phyloP scores from a whole-genome alignment of 768 basidiomycete species.

The Mycena maculata region DNA sequence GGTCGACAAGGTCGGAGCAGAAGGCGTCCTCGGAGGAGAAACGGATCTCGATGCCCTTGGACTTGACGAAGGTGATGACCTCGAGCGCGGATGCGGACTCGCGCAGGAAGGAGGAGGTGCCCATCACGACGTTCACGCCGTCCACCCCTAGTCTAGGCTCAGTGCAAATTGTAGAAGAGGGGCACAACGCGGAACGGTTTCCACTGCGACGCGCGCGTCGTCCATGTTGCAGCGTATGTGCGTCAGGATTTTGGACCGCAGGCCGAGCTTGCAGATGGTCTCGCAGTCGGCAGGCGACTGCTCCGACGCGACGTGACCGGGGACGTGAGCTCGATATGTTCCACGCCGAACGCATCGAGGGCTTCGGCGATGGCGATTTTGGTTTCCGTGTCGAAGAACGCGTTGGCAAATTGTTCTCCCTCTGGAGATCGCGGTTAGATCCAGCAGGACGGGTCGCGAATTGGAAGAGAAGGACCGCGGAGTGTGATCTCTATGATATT shows the following conservation, averaged over 20 bases:
- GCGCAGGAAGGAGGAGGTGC: conserved; percentile 98
- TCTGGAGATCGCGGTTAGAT: conserved; percentile 59
- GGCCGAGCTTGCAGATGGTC: conserved; percentile 98
- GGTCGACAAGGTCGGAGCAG: conserved; percentile 98
- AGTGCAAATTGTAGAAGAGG: too few relatives aligned
- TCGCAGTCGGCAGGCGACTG: conserved; percentile 95
- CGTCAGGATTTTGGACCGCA: conserved; percentile 96
- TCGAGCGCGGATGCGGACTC: conserved; percentile 99
- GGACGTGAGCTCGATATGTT: conserved; percentile 99
- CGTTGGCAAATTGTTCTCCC: conserved; percentile 99
- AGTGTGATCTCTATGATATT: conserved; percentile 98
- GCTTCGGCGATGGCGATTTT: conserved; percentile 99
- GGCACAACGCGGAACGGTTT: conserved; percentile 85
- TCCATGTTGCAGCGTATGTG: conserved; percentile 99
- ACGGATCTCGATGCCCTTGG: conserved; percentile 98
- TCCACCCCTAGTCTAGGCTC: conserved; percentile 78
- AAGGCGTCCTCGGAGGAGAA: conserved; percentile 99
- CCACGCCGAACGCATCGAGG: conserved; percentile 98
- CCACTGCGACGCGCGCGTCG: conserved; percentile 97
- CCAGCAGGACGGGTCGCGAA: too few relatives aligned
- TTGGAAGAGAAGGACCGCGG: conserved; percentile 68
- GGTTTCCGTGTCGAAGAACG: conserved; percentile 99
- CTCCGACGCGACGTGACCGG: conserved; percentile 97
- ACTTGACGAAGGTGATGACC: conserved; percentile 99
- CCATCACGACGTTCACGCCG: conserved; percentile 99